Conservation (phyloP, 306 rosid genomes). For the Glycine soja region DNA sequence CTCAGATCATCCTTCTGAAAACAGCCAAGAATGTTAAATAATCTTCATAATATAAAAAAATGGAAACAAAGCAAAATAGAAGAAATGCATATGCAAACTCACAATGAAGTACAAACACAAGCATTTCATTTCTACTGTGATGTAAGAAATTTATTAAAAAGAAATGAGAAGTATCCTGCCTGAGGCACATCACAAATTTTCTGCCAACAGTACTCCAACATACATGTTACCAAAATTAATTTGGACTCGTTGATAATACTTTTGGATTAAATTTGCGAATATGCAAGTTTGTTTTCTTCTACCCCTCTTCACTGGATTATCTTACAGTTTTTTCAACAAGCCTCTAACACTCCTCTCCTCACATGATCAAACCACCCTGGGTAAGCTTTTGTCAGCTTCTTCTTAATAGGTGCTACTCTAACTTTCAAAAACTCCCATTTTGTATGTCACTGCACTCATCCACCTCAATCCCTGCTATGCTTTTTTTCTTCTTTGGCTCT, state of each 20-base stretch:
- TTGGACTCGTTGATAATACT: not conserved
- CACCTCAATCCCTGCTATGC: too few relatives aligned
- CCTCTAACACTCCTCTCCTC: conserved; percentile 3
- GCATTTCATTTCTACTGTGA: conserved; percentile 19
- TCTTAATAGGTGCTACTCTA: too few relatives aligned
- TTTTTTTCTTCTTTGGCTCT: too few relatives aligned
- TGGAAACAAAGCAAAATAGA: conserved; percentile 1
- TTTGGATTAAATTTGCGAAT: conserved; percentile 11
- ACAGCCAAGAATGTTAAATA: conserved; percentile 41
- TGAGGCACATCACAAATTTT: not conserved
- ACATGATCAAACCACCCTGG: not conserved
- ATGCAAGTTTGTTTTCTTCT: conserved; percentile 1
- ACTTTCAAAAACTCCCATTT: too few relatives aligned
- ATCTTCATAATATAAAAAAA: conserved; percentile 30
- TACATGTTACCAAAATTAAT: conserved; percentile 8
- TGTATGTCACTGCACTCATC: too few relatives aligned
- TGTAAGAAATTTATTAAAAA: conserved; percentile 24
- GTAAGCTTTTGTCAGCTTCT: too few relatives aligned
- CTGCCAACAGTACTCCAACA: not conserved
- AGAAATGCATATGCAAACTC: conserved; percentile 21
- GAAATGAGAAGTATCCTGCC: too few relatives aligned
- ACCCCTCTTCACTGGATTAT: not conserved
- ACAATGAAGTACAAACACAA: not conserved
- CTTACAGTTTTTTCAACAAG: not conserved
- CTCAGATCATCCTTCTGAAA: conserved; percentile 88